Percentiles rank a stretch among this genome's conserved stretches.
Evolutionary conservation across 192 early-diverging fungal genomes (phyloP).

Genomic region (Podila epigama): DNA sequence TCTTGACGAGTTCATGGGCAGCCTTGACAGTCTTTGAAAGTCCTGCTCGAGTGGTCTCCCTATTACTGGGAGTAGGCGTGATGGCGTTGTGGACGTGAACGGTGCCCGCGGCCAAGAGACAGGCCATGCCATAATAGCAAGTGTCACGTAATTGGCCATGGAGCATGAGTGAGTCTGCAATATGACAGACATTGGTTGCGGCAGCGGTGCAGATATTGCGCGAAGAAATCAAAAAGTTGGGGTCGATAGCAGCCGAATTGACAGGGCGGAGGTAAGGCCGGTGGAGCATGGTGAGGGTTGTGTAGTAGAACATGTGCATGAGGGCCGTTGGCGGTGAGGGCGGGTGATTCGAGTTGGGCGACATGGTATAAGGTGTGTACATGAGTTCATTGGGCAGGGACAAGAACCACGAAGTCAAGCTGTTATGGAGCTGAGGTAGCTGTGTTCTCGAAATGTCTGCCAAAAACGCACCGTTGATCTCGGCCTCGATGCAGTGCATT

Average conservation of each 20-base stretch:
- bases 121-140: constrained; percentile 45
- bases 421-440: constrained; percentile 44
- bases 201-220: constrained; percentile 50
- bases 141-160: constrained; percentile 38
- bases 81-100: constrained; percentile 55
- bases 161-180: constrained; percentile 49
- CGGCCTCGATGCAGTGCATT: constrained; percentile 48
- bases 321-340: constrained; percentile 38
- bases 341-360: constrained; percentile 49
- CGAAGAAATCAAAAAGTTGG: constrained; percentile 49
- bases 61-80: constrained; percentile 39
- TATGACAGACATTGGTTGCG: constrained; percentile 50
- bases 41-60: constrained; percentile 44
- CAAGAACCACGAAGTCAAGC: constrained; percentile 55
- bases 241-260: constrained; percentile 39
- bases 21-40: constrained; percentile 50
- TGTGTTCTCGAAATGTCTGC: constrained; percentile 49
- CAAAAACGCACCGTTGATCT: constrained; percentile 44
- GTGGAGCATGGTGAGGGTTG: constrained; percentile 61
- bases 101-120: constrained; percentile 49
- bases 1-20: constrained; percentile 48
- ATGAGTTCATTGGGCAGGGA: constrained; percentile 58
- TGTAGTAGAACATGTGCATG: constrained; percentile 65
- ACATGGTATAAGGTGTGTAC: constrained; percentile 56
- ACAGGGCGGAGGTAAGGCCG: constrained; percentile 58